Percentiles rank a stretch among this genome's conserved stretches.
Evolutionary conservation across 2,329 filamentous ascomycete species (phyloP).

Genomic region (Magnaporthales sp.): DNA sequence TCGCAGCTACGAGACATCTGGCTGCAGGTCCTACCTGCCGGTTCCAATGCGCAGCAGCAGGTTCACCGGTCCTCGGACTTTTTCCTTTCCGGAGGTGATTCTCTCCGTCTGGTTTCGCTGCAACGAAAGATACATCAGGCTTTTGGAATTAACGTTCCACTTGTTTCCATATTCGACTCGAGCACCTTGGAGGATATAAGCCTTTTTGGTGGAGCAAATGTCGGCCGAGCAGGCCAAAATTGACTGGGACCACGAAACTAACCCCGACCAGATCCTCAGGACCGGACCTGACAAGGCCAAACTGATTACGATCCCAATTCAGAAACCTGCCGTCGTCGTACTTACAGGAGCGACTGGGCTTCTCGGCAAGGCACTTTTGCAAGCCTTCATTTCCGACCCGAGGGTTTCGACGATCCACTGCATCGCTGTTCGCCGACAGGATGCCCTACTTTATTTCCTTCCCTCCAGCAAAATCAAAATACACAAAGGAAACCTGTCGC

Average conservation of each 20-base stretch:
- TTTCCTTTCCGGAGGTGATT: slow-evolving; percentile 12
- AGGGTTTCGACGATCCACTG: background rate
- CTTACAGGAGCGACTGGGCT: slow-evolving; percentile 31
- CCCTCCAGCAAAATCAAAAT: slow-evolving; percentile 10
- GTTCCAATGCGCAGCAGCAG: slow-evolving; percentile 2
- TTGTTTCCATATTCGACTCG: slow-evolving; percentile 26
- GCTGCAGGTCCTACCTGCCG: background rate
- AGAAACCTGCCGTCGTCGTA: slow-evolving; percentile 18
- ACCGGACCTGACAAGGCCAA: background rate
- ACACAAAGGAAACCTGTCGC: slow-evolving; percentile 5
- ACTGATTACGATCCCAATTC: background rate
- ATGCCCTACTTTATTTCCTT: background rate
- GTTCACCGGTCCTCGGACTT: slow-evolving; percentile 22
- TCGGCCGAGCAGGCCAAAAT: slow-evolving; percentile 7
- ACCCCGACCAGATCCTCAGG: background rate
- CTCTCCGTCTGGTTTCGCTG: slow-evolving; percentile 25
- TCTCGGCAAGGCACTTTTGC: slow-evolving; percentile 28
- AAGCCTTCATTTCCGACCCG: slow-evolving; percentile 16
- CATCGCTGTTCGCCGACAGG: background rate
- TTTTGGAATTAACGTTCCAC: slow-evolving; percentile 20
- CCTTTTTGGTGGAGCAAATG: slow-evolving; percentile 14
- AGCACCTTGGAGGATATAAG: slow-evolving; percentile 32
- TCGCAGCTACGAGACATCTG: background rate
- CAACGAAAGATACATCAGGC: slow-evolving; percentile 21
- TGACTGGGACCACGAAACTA: slow-evolving; percentile 19